Conservation (phyloP, 768 basidiomycete species). For the Tulasnella sp. region DNA sequence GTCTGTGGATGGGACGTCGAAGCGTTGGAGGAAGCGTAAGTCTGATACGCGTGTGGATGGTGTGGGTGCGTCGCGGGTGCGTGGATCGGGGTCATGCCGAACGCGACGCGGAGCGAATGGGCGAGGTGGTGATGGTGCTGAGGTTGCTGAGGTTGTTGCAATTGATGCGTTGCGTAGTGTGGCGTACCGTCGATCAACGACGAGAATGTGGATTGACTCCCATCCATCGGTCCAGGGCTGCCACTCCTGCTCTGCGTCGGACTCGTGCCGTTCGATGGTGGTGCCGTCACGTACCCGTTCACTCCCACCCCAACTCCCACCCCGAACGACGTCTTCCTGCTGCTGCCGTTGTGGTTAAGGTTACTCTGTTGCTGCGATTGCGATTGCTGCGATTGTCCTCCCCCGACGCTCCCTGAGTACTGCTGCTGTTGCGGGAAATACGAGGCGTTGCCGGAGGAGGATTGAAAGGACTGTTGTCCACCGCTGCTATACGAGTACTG, state of each 20-base stretch:
- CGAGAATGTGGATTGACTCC: slow-evolving; percentile 24
- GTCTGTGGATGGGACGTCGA: slow-evolving; percentile 8
- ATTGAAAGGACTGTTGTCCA: slow-evolving; percentile 3
- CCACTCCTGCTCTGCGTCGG: slow-evolving; percentile 11
- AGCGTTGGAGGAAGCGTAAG: background rate
- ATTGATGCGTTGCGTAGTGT: slow-evolving; percentile 17
- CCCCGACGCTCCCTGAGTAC: background rate
- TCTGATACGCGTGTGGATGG: background rate
- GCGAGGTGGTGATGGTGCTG: slow-evolving; percentile 54
- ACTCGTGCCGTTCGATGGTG: slow-evolving; percentile 4
- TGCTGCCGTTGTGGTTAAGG: too few relatives aligned
- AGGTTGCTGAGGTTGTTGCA: slow-evolving; percentile 23
- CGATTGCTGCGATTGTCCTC: background rate
- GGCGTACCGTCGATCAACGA: slow-evolving; percentile 16
- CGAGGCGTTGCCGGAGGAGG: background rate
- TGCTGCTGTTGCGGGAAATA: background rate
- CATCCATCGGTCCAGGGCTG: slow-evolving; percentile 24
- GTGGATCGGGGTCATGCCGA: slow-evolving; percentile 81
- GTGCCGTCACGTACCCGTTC: slow-evolving; percentile 10
- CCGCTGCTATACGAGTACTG: background rate
- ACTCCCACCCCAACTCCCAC: background rate
- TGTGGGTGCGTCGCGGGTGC: background rate
- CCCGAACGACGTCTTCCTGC: slow-evolving; percentile 4
- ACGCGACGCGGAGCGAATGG: slow-evolving; percentile 75
- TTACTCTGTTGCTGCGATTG: background rate